Percentiles rank a stretch among this genome's conserved stretches.
Conservation (phyloP, 2,329 filamentous ascomycete species). For the Dactylonectria macrodidyma region DNA sequence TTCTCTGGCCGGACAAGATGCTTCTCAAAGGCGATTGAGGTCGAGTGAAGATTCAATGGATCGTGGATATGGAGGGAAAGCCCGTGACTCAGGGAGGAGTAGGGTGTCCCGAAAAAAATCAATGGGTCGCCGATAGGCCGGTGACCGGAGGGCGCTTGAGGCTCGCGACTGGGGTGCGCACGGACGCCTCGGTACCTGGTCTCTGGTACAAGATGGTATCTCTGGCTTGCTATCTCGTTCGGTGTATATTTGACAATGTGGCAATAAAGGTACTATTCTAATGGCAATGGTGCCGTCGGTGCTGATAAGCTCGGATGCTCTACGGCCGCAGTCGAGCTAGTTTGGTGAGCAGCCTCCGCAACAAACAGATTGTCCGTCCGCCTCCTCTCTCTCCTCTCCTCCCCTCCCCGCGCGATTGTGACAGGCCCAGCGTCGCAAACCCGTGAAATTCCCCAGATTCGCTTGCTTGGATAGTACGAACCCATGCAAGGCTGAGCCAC, state of each 20-base stretch:
- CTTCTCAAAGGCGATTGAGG: slow-evolving; percentile 41
- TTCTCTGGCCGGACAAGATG: slow-evolving; percentile 47
- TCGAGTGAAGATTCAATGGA: slow-evolving; percentile 39
- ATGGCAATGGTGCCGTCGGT: no score
- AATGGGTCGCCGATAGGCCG: slow-evolving; percentile 44
- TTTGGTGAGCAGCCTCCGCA: neutral
- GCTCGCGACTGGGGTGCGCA: slow-evolving; percentile 33
- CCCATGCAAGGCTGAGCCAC: slow-evolving; percentile 40
- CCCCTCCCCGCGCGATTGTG: neutral
- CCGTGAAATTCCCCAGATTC: slow-evolving; percentile 40
- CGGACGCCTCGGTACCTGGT: slow-evolving; percentile 41
- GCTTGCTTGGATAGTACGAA: slow-evolving; percentile 14
- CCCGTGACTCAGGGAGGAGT: slow-evolving; percentile 45
- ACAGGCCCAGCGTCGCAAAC: neutral
- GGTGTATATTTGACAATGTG: neutral
- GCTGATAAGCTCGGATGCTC: neutral
- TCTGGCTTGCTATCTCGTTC: neutral
- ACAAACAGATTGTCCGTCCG: neutral
- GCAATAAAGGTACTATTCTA: neutral
- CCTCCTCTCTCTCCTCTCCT: neutral
- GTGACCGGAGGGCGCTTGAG: slow-evolving; percentile 45
- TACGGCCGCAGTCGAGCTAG: neutral
- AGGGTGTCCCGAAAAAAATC: slow-evolving; percentile 45
- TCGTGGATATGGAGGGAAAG: slow-evolving; percentile 23
- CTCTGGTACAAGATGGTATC: slow-evolving; percentile 12